Evolutionary conservation across 768 basidiomycete genomes (phyloP).

Genomic region (Kwoniella europaea): DNA sequence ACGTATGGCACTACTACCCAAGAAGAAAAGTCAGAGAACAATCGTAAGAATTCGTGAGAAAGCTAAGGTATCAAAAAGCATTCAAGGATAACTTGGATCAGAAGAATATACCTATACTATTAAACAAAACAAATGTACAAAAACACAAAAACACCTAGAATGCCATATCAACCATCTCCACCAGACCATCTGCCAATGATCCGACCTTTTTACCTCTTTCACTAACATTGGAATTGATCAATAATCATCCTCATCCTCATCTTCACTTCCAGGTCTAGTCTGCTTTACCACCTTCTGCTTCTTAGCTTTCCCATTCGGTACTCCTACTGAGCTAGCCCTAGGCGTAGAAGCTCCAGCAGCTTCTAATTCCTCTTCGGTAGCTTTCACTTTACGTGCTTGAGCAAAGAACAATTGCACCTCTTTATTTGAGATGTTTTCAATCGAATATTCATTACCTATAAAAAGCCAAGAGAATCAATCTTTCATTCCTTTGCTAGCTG

Average conservation of each 20-base stretch:
- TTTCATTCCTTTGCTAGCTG: no score
- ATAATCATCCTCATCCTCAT: slow-evolving; percentile 5
- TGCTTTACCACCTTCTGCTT: not conserved
- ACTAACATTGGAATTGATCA: not conserved
- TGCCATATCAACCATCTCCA: no score
- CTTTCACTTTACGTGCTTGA: slow-evolving; percentile 67
- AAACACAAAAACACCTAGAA: no score
- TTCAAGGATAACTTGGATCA: no score
- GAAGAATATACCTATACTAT: no score
- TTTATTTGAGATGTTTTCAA: slow-evolving; percentile 68
- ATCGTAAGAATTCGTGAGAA: no score
- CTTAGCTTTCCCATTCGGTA: slow-evolving; percentile 1
- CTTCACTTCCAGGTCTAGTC: slow-evolving; percentile 6
- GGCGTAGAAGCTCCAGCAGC: not conserved
- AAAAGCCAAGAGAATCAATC: not conserved
- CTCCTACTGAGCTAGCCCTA: not conserved
- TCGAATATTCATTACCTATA: slow-evolving; percentile 84
- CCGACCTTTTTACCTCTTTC: no score
- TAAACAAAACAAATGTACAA: no score
- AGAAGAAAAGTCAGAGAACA: no score
- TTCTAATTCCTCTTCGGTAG: slow-evolving; percentile 43
- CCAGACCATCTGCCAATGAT: no score
- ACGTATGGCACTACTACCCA: no score
- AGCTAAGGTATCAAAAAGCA: no score
- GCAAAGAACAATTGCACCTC: slow-evolving; percentile 88